Base-by-base conservation (phyloP, 1,139 yeast species). In the Entelexis sorbosivorans region DNA sequence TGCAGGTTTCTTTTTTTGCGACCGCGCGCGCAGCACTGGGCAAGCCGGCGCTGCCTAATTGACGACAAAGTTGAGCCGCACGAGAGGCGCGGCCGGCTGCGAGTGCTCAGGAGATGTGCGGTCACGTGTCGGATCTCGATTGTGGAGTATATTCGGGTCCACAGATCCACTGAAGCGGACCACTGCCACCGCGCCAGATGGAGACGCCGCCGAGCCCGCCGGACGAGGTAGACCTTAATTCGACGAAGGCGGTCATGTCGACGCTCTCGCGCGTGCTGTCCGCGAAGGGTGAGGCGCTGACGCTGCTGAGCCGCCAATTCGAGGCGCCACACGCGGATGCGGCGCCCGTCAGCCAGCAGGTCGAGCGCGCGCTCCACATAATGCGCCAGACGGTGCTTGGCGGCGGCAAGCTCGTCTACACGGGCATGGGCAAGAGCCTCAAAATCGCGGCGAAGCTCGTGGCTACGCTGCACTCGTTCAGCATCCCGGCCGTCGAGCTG, bases 361-460 rank as follows among this genome's bases (percentile, higher is more conserved):
- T 42, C 29, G 45, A 42, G 45, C 45, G 45, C 29, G 45, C 45
- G 9, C 29, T 42, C 20, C 32, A 32, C n/a, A 31, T 42, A 19
- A 42, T 84, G 61, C 76, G 75, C 63, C 71, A 73, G 47, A 69
- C 82, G 1, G 63, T 75, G 8, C 64, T 72, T 26, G 65, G 67
- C 19, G 56, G 59, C 22, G 91, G 93, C 11, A 86, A 86, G 62
- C 73, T 87, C 26, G 79, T 86, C 3, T 66, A 85, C 24, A 76
- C 85, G 22, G 95, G 95, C 4, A 81, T 87, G 65, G 96, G 96
- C 9, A 87, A 87, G 65, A 81, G 91, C 8, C 78, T 70, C 65
- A 86, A 85, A 65, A 82, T 87, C 38, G 93, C 88, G 17, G 72
- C 76, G 52, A 87, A 87, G 64, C 69, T 83, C 26, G 86, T 79